A percentile compares a stretch with the other conserved stretches of the same genome.
Conservation (phyloP, 179 eudicot genomes). For the Patellifolia procumbens region DNA sequence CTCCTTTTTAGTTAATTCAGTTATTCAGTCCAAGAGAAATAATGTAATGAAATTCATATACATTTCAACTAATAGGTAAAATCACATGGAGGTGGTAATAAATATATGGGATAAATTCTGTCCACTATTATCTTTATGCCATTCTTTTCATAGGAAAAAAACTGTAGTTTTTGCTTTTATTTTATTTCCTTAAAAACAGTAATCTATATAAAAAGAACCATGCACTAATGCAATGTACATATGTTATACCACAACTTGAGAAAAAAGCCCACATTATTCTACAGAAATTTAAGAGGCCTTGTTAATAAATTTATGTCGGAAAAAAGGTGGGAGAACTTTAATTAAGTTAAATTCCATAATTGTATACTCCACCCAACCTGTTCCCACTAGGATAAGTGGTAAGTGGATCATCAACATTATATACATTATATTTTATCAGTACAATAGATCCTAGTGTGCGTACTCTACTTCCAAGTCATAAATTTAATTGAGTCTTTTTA, state of each 20-base stretch:
- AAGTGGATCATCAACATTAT: conserved; percentile 29
- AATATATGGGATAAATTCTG: too few species aligned
- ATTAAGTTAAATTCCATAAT: conserved; percentile 10
- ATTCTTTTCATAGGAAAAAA: too few species aligned
- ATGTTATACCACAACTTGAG: neutral
- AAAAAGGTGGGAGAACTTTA: conserved; percentile 16
- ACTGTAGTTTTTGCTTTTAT: too few species aligned
- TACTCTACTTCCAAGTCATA: neutral
- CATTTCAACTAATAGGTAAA: too few species aligned
- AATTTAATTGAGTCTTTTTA: neutral
- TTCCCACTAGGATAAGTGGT: conserved; percentile 14
- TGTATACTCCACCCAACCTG: conserved; percentile 24
- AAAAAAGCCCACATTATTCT: neutral
- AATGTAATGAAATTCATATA: too few species aligned
- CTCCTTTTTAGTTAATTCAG: too few species aligned
- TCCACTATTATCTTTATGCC: too few species aligned
- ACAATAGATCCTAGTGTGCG: conserved; percentile 18
- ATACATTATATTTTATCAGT: too few species aligned
- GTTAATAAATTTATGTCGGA: conserved; percentile 25
- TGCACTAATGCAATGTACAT: neutral
- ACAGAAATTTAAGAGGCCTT: neutral
- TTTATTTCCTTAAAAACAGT: too few species aligned
- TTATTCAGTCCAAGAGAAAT: too few species aligned
- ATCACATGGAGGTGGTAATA: too few species aligned
- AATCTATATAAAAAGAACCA: neutral